phyloP scores from a whole-genome alignment of 2,329 filamentous ascomycete species.

The Cordyceps farinosa region DNA sequence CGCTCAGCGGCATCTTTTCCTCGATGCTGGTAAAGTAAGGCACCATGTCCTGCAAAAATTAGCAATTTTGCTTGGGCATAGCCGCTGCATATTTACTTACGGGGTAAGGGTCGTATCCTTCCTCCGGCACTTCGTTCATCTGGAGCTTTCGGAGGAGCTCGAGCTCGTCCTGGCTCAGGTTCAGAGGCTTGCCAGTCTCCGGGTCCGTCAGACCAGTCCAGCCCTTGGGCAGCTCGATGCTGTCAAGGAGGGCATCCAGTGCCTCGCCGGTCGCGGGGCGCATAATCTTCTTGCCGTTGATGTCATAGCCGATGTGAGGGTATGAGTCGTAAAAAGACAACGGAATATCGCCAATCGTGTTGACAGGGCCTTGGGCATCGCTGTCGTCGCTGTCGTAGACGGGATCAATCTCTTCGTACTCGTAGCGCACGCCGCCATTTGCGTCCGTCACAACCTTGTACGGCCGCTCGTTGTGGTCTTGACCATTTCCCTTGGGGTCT shows the following conservation, averaged over 20 bases:
- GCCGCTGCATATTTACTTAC: constrained; percentile 40
- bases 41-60: constrained; percentile 63
- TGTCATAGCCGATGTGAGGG: constrained; percentile 97
- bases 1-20: constrained; percentile 92
- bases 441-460: constrained; percentile 70
- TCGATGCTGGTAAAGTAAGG: constrained; percentile 90
- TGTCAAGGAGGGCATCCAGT: constrained; percentile 87
- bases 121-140: constrained; percentile 80
- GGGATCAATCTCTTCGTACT: constrained; percentile 91
- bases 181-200: constrained; percentile 85
- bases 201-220: constrained; percentile 97
- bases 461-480: constrained; percentile 41
- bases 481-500: constrained; percentile 31
- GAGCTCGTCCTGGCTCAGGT: constrained; percentile 82
- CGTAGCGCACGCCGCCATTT: constrained; percentile 84
- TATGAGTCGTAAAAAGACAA: constrained; percentile 95
- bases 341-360: constrained; percentile 94
- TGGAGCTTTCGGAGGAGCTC: constrained; percentile 86
- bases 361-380: constrained; percentile 71
- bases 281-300: constrained; percentile 98
- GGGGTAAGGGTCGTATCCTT: constrained; percentile 90
- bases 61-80: not conserved
- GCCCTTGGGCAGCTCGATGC: constrained; percentile 93
- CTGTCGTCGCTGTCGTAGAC: constrained; percentile 96
- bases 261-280: constrained; percentile 91